phyloP scores from a whole-genome alignment of 768 basidiomycete genomes.

The Tricholomella constricta region DNA sequence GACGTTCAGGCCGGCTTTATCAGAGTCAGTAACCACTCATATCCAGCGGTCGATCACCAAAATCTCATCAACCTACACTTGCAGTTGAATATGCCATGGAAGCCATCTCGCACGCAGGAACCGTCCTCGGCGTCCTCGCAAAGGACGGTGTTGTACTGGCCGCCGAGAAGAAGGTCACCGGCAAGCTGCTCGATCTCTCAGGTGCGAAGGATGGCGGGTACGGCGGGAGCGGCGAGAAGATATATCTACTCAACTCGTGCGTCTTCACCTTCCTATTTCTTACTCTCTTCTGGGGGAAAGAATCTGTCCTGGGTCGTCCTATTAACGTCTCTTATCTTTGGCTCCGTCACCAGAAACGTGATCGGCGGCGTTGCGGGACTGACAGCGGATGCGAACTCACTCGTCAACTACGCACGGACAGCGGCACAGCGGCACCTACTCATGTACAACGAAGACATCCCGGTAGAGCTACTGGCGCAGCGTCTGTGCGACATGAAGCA shows the following conservation, averaged over 20 bases:
- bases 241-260: constrained; percentile 91
- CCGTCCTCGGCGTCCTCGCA: constrained; percentile 90
- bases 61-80: constrained; percentile 12
- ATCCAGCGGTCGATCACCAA: neutral
- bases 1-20: constrained; percentile 86
- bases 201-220: constrained; percentile 85
- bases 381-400: constrained; percentile 96
- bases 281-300: neutral
- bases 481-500: constrained; percentile 97
- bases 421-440: constrained; percentile 89
- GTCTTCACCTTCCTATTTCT: constrained; percentile 27
- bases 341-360: constrained; percentile 69
- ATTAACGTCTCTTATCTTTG: neutral
- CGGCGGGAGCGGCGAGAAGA: constrained; percentile 97
- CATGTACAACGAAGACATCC: constrained; percentile 95
- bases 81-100: constrained; percentile 99
- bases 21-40: constrained; percentile 67
- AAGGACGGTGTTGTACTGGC: constrained; percentile 91
- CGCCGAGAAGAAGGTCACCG: constrained; percentile 97
- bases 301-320: neutral
- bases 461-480: constrained; percentile 94
- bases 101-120: constrained; percentile 94
- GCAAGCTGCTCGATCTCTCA: constrained; percentile 92
- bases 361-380: constrained; percentile 94
- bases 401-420: constrained; percentile 91